Conservation (phyloP, 2,329 filamentous ascomycete species). For the Coleophoma crateriformis region DNA sequence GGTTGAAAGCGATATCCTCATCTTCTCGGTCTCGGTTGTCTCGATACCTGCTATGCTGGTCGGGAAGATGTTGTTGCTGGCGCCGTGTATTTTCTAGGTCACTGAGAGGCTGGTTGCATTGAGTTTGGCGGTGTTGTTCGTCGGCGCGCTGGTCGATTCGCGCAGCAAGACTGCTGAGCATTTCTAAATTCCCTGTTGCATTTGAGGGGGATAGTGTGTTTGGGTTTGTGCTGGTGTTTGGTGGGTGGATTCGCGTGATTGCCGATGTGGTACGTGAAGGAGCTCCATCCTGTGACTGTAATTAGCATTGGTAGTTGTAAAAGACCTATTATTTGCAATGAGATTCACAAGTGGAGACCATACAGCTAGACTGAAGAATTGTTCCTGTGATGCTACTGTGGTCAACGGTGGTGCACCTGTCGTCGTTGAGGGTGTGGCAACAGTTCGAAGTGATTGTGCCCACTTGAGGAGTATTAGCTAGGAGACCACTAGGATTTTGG, state of each 20-base stretch:
- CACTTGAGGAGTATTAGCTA: background rate
- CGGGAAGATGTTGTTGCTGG: no score
- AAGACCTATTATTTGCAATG: no score
- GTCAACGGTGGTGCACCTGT: background rate
- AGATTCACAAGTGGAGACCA: no score
- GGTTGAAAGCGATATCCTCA: background rate
- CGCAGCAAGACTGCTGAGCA: background rate
- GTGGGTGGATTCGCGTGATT: no score
- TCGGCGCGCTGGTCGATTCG: background rate
- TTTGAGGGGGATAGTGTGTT: no score
- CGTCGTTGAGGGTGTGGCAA: background rate
- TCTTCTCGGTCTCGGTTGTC: background rate
- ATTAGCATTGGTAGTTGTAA: no score
- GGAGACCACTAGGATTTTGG: no score
- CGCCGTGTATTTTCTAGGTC: background rate
- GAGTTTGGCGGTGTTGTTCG: background rate
- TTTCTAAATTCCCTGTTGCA: background rate
- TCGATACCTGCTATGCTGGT: no score
- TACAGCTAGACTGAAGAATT: constrained; percentile 1
- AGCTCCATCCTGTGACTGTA: no score
- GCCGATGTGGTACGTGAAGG: no score
- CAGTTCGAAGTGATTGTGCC: background rate
- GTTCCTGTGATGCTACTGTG: constrained; percentile 1
- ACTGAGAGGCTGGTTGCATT: background rate
- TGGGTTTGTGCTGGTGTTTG: no score